A percentile compares a stretch with the other conserved stretches of the same genome.
Conservation (phyloP, 176 grass and related monocot genomes). For the Luzula sylvatica region DNA sequence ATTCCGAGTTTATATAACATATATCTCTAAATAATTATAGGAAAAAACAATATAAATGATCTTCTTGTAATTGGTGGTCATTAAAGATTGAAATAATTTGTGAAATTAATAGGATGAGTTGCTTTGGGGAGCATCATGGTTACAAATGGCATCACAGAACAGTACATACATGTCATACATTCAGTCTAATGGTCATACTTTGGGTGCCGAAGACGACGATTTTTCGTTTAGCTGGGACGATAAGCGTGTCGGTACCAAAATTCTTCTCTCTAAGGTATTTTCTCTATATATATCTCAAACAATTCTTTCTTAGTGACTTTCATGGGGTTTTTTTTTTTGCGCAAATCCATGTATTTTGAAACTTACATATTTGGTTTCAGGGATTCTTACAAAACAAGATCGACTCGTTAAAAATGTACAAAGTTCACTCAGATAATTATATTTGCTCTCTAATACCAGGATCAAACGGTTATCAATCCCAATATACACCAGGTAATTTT, state of each 20-base stretch:
- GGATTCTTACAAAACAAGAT: background rate
- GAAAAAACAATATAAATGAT: no score
- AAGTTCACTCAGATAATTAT: conserved; percentile 76
- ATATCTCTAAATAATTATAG: no score
- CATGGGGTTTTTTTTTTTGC: background rate
- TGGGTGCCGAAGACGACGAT: background rate
- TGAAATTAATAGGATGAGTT: conserved; percentile 31
- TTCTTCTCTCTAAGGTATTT: conserved; percentile 24
- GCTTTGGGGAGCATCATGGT: conserved; percentile 32
- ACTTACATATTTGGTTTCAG: background rate
- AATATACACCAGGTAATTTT: conserved; percentile 48
- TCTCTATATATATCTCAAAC: background rate
- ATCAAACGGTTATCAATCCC: conserved; percentile 42
- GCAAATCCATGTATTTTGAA: background rate
- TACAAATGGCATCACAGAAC: conserved; percentile 24
- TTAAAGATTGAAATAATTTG: no score
- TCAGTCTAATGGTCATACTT: conserved; percentile 17
- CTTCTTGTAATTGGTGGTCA: no score
- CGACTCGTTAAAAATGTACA: no score
- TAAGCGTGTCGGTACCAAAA: conserved; percentile 15
- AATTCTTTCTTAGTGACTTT: background rate
- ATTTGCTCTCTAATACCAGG: conserved; percentile 71
- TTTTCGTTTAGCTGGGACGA: conserved; percentile 38
- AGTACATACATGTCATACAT: conserved; percentile 16
- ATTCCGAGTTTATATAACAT: background rate